Base-by-base conservation (phyloP, 371 early-diverging fungal species). In the Chytridium lagenaria region DNA sequence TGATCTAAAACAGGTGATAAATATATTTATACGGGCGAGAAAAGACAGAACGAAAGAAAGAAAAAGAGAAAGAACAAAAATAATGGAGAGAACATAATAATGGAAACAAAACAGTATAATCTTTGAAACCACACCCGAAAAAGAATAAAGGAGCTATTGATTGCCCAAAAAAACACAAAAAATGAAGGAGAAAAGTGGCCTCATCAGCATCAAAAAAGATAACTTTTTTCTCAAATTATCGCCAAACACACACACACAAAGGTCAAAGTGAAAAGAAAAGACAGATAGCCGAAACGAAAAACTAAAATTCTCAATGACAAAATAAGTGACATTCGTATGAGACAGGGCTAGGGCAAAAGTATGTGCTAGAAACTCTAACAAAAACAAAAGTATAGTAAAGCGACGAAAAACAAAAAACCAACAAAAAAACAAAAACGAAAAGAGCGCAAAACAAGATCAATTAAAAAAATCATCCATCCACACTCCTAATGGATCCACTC, bases 381-480 rank as follows among this genome's bases (percentile, higher is more conserved):
- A 5, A 12, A 12, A 34, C 34, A 22, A 23, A 49, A 1, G 34
- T 15, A 68, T 50, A 68, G 55, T 3, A 19, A 34, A 16, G 12
- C 69, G n/a, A 33, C 16, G 31, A 33, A 49, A 1, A 52, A 68
- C 10, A 50, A n/a, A 52, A 33, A 52, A 55, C 16, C 7, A 68
- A 50, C 16, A 52, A 68, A 50, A 68, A 38, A 40, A 39, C 33
- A 31, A 3, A 36, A 61, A 34, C 36, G 15, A 7, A 34, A 31
- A 34, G 36, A 16, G 3, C 61, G 36, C 3, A 28, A 61, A 33
- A 61, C 2, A 31, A 61, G 34, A 61, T 23, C 30, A 55, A 55
- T 26, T 15, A 55, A 10, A 19, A 55, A 19, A 19, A 55, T 16
- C 57, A 55, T 26, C 26, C 44, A 44, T 44, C 19, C 55, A 52